Evolutionary conservation across 164 flowering plant genomes (phyloP), one percentile per base, ranked within the genome.

Genomic region (Malania oleifera): DNA sequence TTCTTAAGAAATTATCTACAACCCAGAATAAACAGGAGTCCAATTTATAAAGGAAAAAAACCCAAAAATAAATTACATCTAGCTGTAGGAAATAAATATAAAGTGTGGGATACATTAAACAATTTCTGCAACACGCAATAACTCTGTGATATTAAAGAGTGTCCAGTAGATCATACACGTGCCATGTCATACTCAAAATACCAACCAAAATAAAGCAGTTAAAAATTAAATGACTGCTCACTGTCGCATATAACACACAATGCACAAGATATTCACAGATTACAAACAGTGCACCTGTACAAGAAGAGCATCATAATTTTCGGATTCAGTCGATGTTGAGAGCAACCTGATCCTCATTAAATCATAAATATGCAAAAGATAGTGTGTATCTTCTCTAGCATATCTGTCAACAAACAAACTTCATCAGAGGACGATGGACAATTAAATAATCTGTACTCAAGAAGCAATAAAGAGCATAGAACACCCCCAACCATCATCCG

Each of bases 321-420:
- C 87, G 55, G 70, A 59, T 2, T 75, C 83, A 44, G 73, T 62
- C 7, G 84, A 47, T 61, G 66, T 44, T 31, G 78, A 63, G n/a
- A 69, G 65, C 74, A 93, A 70, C 60, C 69, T 73, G 25, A 39
- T 64, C 77, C 73, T 82, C 88, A 91, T 79, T 19, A 86, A 48
- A 76, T 93, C 99, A 73, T 83, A 88, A 14, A 93, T 88, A 63
- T 86, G 68, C 76, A 93, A 69, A 57, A 93, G 73, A 73, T 88
- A 93, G 73, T 93, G 99, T 18, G 99, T 93, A 66, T 93, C 99
- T 65, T 88, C 99, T 71, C 97, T 76, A 27, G 97, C 97, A 81
- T 93, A 93, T 75, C 96, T 93, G 86, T 47, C 37, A 62, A 54
- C 18, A 62, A 46, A 63, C 57, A 54, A 40, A 56, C 29, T 6